Evolutionary conservation across 2,329 filamentous ascomycete genomes (phyloP).

Genomic region (Ophiostoma himal-ulmi): DNA sequence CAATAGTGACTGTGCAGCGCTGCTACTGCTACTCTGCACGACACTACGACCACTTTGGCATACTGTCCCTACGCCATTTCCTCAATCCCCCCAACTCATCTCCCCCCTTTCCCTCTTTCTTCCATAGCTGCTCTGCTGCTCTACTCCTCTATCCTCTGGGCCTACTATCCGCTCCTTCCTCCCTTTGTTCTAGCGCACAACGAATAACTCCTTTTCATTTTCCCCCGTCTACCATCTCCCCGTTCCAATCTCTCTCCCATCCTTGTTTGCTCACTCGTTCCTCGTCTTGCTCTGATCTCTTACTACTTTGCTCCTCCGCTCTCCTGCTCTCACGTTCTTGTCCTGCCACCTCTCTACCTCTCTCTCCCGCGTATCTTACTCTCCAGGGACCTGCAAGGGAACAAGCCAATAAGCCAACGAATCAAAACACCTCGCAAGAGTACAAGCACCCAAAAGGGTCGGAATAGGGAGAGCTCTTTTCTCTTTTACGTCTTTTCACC

Average conservation of each 20-base stretch:
- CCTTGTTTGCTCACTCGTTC: background rate
- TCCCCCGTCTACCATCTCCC: slow-evolving; percentile 14
- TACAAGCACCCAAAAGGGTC: background rate
- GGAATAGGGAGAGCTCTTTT: slow-evolving; percentile 11
- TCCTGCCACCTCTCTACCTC: background rate
- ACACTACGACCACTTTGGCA: slow-evolving; percentile 18
- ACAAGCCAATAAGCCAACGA: slow-evolving; percentile 9
- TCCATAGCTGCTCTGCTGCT: background rate
- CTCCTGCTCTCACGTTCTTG: background rate
- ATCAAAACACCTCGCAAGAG: slow-evolving; percentile 2
- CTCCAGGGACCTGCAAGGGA: slow-evolving; percentile 11
- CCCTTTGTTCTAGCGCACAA: slow-evolving; percentile 19
- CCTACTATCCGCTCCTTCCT: background rate
- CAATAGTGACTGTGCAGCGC: background rate
- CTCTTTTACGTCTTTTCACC: slow-evolving; percentile 12
- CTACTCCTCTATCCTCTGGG: background rate
- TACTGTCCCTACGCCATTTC: slow-evolving; percentile 12
- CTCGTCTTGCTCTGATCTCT: background rate
- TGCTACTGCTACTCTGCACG: slow-evolving; percentile 11
- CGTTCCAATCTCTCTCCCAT: slow-evolving; percentile 12
- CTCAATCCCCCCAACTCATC: slow-evolving; percentile 8
- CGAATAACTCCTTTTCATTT: slow-evolving; percentile 16
- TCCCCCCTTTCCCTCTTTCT: slow-evolving; percentile 6
- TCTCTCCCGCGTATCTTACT: background rate
- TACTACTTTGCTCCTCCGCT: background rate